phyloP scores from a whole-genome alignment of 257 asterid genomes.

The Solanum raphanifolium region DNA sequence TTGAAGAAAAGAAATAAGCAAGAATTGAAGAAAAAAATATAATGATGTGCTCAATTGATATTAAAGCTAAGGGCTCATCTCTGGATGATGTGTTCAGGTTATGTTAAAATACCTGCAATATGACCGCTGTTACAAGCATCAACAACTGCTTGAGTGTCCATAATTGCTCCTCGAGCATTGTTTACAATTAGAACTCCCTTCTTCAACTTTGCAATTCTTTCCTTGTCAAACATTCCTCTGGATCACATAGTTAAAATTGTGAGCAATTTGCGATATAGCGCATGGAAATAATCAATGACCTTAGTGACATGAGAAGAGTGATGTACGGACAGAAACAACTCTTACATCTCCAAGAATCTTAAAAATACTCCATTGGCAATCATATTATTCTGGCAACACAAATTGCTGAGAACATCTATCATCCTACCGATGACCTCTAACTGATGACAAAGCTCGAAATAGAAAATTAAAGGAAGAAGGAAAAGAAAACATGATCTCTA shows the following conservation, averaged over 20 bases:
- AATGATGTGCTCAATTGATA: neutral
- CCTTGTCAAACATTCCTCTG: slow-evolving; percentile 87
- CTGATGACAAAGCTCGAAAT: neutral
- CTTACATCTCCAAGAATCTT: neutral
- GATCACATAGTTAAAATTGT: neutral
- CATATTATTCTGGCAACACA: neutral
- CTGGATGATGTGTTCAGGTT: neutral
- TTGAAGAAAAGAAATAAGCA: neutral
- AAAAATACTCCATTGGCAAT: neutral
- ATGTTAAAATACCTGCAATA: slow-evolving; percentile 56
- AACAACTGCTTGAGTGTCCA: slow-evolving; percentile 97
- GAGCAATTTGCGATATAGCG: neutral
- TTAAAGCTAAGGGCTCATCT: neutral
- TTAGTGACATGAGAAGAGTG: neutral
- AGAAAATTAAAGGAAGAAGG: neutral
- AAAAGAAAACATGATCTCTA: neutral
- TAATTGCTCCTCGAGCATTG: slow-evolving; percentile 97
- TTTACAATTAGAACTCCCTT: slow-evolving; percentile 90
- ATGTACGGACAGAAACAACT: neutral
- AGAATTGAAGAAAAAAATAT: neutral
- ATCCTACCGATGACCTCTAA: neutral
- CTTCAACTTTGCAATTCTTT: slow-evolving; percentile 74
- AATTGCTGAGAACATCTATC: neutral
- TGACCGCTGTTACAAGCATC: slow-evolving; percentile 95
- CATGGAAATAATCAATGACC: neutral